Evolutionary conservation across 2,329 filamentous ascomycete species (phyloP), one percentile per base, ranked within the genome.

Genomic region (Daldinia sp.): DNA sequence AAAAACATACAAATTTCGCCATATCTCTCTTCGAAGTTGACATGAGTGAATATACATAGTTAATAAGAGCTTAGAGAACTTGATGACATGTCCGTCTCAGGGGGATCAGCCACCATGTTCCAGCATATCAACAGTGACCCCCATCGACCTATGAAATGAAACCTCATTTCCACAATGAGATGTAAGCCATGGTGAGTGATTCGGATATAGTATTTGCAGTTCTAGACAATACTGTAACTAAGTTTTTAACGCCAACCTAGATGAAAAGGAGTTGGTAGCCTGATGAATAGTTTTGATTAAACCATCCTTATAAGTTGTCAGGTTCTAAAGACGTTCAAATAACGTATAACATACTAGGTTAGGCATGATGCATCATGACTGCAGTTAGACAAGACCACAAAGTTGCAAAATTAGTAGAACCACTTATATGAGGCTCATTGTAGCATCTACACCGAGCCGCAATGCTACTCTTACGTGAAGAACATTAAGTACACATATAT

Each of bases 401-500:
- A 15, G 1, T n/a, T 15, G 44, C 26, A n/a, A 15, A 15, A 28
- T 10, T 48, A 48, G 44, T 48, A 48, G 26, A 48, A 7, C 23
- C 12, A 48, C 26, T 28, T 48, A 2, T 28, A 28, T 28, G 7
- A 28, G 23, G 23, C 44, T 48, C 13, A 28, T 15, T 12, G n/a
- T 13, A 6, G 10, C 7, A 53, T 35, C 15, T 35, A 20, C 28
- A 53, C n/a, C 28, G 18, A 54, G 20, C 51, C n/a, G 33, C 18
- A 23, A 54, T n/a, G 33, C 12, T 35, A 23, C 15, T 35, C 30
- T 54, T 37, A 54, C 20, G 23, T 56, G 33, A 42, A 30, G 35
- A 54, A 54, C 39, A 35, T 33, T 35, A 35, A 2, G 4, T 56
- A 56, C 37, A 56, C 37, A 54, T 54, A 35, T 13, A 39, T 39